phyloP scores from a whole-genome alignment of 345 rosid genomes.

The Dovyalis caffra region DNA sequence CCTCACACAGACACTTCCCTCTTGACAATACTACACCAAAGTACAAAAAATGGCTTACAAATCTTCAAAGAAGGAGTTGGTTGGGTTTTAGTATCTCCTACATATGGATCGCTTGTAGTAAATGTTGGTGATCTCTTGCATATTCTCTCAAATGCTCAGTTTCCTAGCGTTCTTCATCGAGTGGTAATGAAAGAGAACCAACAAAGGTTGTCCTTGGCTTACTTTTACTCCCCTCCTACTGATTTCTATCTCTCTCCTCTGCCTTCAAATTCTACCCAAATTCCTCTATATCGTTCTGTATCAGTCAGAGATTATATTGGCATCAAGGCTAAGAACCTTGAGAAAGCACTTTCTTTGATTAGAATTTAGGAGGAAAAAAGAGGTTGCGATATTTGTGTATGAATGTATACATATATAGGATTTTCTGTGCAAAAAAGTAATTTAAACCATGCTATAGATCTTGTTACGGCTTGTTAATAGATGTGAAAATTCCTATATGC shows the following conservation, averaged over 20 bases:
- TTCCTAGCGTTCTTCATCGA: slow-evolving; percentile 62
- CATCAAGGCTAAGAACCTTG: slow-evolving; percentile 52
- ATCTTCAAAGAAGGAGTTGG: slow-evolving; percentile 51
- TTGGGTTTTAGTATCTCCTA: slow-evolving; percentile 64
- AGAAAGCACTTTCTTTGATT: slow-evolving; percentile 56
- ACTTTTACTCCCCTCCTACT: slow-evolving; percentile 50
- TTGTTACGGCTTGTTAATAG: background rate
- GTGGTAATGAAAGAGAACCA: slow-evolving; percentile 48
- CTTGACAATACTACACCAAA: slow-evolving; percentile 69
- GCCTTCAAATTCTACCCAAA: slow-evolving; percentile 22
- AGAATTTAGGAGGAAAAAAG: slow-evolving; percentile 12
- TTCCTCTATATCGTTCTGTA: slow-evolving; percentile 46
- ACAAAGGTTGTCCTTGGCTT: slow-evolving; percentile 65
- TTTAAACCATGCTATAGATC: no score
- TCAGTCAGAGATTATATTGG: slow-evolving; percentile 50
- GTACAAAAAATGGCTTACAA: slow-evolving; percentile 52
- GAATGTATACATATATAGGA: no score
- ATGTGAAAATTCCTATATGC: no score
- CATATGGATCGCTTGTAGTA: slow-evolving; percentile 60
- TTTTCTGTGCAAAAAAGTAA: no score
- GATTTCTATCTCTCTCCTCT: slow-evolving; percentile 49
- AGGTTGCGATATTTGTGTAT: background rate
- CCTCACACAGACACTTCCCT: slow-evolving; percentile 83
- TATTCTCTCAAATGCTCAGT: slow-evolving; percentile 59
- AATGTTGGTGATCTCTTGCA: slow-evolving; percentile 86